Evolutionary conservation across 495 filamentous ascomycete genomes (phyloP), one percentile per base, ranked within the genome.

Genomic region (Xylaria palmicola): DNA sequence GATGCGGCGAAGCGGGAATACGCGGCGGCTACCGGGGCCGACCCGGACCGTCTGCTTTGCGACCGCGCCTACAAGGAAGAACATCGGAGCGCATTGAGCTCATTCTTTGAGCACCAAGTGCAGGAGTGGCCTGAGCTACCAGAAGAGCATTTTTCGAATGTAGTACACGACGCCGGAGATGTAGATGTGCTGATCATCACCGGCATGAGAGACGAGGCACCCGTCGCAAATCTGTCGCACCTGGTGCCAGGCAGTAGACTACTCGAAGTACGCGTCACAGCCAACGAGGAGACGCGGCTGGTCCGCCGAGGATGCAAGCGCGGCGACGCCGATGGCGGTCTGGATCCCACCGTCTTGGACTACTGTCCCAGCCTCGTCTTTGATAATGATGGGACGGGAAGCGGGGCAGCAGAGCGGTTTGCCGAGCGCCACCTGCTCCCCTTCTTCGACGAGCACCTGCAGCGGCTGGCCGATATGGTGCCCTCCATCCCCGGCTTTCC

Each of bases 131-230:
- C 82, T 66, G 65, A 55, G 60, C 72, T 87, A 41, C 79, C 74
- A 64, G 77, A 83, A 65, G 77, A 85, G 67, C 79, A 85, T 73
- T 87, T 88, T 66, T 62, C 81, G 37, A 62, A 77, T 60, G 67
- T 79, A 37, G 81, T 87, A 15, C 30, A 72, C 60, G 49, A 56
- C 40, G 76, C 76, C 20, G 66, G 30, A 62, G 79, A 81, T 74
- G 72, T 76, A 19, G 79, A 87, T 60, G 83, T 86, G 52, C 75
- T 87, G 48, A 56, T 89, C 32, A 83, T 89, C 67, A 88, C 85
- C 0, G 86, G 86, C 5, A 84, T 89, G 82, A 86, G 83, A 77
- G 85, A 88, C 59, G 74, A 83, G 65, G 80, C 83, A 5, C 85
- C 84, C 4, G 80, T 89, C 34, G 74, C 81, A 60, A 51, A 62